Percentiles rank a stretch among this genome's conserved stretches.
These are phyloP conservation scores for Tricholoma saponaceum DNA, from an alignment of 768 basidiomycete species.

Conservation along the genomic window DNA sequence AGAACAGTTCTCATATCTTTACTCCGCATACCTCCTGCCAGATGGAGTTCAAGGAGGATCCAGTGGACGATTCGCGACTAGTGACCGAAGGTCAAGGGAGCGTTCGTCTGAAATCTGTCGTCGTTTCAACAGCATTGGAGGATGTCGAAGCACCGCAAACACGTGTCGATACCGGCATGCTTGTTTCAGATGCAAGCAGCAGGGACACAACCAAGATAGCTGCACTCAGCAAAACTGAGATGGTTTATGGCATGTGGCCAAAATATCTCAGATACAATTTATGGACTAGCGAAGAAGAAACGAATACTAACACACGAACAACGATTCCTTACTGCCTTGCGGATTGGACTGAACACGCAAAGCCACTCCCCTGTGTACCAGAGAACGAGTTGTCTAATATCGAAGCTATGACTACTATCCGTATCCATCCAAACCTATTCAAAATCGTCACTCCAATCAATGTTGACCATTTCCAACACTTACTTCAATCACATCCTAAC, in stretches of 20 bases:
- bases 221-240: not conserved
- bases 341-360: not conserved
- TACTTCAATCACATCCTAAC: conserved; percentile 30
- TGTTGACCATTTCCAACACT: conserved; percentile 20
- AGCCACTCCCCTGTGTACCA: not conserved
- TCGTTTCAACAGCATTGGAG: conserved; percentile 15
- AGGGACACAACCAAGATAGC: not conserved
- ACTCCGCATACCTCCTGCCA: too few relatives aligned
- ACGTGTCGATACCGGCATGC: conserved; percentile 19
- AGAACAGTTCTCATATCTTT: too few relatives aligned
- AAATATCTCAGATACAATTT: conserved; percentile 6
- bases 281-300: not conserved
- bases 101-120: conserved; percentile 12
- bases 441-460: too few relatives aligned
- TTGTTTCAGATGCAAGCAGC: conserved; percentile 14
- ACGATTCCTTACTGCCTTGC: conserved; percentile 12
- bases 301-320: conserved; percentile 17
- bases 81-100: not conserved
- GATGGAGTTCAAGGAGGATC: too few relatives aligned
- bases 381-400: not conserved
- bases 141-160: conserved; percentile 8
- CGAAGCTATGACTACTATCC: not conserved
- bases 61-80: too few relatives aligned
- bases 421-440: not conserved
- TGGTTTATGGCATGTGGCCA: not conserved